phyloP scores from a whole-genome alignment of 495 filamentous ascomycete genomes.

The Lasiosphaeris hirsuta region DNA sequence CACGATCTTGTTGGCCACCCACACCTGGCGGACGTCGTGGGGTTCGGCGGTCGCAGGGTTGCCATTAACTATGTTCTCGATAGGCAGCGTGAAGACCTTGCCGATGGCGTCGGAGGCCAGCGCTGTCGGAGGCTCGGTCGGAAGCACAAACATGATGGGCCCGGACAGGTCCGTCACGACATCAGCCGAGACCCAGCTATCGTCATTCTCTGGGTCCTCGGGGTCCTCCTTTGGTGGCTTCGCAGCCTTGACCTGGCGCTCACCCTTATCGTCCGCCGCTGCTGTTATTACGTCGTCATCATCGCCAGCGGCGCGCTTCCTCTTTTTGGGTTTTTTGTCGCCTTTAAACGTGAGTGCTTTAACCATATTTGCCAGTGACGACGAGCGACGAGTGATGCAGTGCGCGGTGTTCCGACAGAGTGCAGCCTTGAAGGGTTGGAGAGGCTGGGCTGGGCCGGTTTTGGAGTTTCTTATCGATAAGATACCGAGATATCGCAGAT shows the following conservation, averaged over 20 bases:
- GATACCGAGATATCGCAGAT: background rate
- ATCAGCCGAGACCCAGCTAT: slow-evolving; percentile 90
- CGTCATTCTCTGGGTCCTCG: slow-evolving; percentile 60
- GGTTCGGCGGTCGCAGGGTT: slow-evolving; percentile 81
- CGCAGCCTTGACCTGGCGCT: slow-evolving; percentile 30
- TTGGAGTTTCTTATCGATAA: background rate
- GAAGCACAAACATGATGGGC: slow-evolving; percentile 75
- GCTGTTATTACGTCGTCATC: slow-evolving; percentile 36
- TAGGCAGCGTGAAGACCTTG: slow-evolving; percentile 70
- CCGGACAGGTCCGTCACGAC: slow-evolving; percentile 70
- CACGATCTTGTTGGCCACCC: slow-evolving; percentile 81
- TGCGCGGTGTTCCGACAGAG: background rate
- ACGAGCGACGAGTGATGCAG: background rate
- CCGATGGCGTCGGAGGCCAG: slow-evolving; percentile 82
- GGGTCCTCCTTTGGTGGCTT: slow-evolving; percentile 48
- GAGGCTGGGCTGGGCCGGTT: background rate
- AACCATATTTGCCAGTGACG: slow-evolving; percentile 47
- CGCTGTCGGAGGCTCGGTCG: slow-evolving; percentile 63
- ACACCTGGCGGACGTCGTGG: slow-evolving; percentile 91
- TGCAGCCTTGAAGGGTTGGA: background rate
- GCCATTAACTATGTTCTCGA: slow-evolving; percentile 81
- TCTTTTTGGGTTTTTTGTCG: slow-evolving; percentile 91
- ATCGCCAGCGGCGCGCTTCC: slow-evolving; percentile 61
- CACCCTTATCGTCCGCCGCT: slow-evolving; percentile 34
- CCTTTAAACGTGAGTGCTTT: slow-evolving; percentile 93